phyloP scores from a whole-genome alignment of 441 rosid genomes.

The Pelargonium citronellum region DNA sequence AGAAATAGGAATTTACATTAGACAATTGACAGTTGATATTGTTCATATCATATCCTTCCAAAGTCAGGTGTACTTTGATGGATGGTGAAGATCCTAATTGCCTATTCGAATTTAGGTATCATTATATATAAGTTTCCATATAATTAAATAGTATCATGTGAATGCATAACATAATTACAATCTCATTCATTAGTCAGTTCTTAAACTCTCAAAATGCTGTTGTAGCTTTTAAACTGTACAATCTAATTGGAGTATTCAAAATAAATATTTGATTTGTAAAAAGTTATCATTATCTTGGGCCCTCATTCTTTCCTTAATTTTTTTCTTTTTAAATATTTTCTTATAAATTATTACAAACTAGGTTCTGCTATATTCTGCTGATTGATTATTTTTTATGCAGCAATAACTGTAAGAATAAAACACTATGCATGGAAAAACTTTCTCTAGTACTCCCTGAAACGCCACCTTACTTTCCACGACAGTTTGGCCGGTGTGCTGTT shows the following conservation, averaged over 20 bases:
- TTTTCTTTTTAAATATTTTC: not conserved
- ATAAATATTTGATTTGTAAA: too few species aligned
- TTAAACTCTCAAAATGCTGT: not conserved
- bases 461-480: slow-evolving; percentile 71
- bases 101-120: too few species aligned
- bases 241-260: too few species aligned
- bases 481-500: slow-evolving; percentile 84
- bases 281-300: not conserved
- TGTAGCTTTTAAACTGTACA: not conserved
- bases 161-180: not conserved
- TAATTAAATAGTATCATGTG: not conserved
- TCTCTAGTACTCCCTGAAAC: slow-evolving; percentile 70
- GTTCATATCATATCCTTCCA: not conserved
- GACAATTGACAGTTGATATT: not conserved
- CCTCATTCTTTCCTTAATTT: not conserved
- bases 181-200: not conserved
- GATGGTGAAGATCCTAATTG: too few species aligned
- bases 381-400: slow-evolving; percentile 35
- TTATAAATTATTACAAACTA: too few species aligned
- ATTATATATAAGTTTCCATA: not conserved
- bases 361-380: not conserved
- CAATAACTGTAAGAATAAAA: slow-evolving; percentile 63
- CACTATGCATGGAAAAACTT: slow-evolving; percentile 78
- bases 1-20: not conserved
- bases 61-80: not conserved